phyloP scores from a whole-genome alignment of 2,329 filamentous ascomycete genomes.

The Xylariaceae sp. region DNA sequence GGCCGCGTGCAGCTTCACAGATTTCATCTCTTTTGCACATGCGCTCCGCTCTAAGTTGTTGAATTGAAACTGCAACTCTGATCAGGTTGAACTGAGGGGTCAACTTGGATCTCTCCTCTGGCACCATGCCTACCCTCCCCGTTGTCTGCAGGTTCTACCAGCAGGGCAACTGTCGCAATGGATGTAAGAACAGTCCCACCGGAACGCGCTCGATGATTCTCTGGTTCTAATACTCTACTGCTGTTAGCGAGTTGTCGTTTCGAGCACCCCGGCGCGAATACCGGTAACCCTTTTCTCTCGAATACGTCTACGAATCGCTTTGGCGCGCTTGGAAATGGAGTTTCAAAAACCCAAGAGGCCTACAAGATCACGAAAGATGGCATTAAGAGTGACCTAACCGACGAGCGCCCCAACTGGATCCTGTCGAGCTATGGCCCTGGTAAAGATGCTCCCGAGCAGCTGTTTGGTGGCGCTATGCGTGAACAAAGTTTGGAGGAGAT shows the following conservation, averaged over 20 bases:
- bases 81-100: no score
- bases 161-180: slow-evolving; percentile 62
- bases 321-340: slow-evolving; percentile 16
- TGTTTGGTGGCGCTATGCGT: slow-evolving; percentile 73
- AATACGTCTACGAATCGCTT: slow-evolving; percentile 33
- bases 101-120: no score
- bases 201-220: not conserved
- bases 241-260: slow-evolving; percentile 48
- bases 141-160: slow-evolving; percentile 66
- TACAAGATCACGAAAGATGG: slow-evolving; percentile 54
- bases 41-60: no score
- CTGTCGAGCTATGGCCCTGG: slow-evolving; percentile 83
- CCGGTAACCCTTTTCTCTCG: slow-evolving; percentile 28
- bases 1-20: no score
- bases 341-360: slow-evolving; percentile 15
- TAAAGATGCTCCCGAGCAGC: slow-evolving; percentile 69
- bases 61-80: no score
- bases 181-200: slow-evolving; percentile 42
- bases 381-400: slow-evolving; percentile 64
- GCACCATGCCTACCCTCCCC: no score
- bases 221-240: slow-evolving; percentile 10
- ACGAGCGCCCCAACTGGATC: slow-evolving; percentile 76
- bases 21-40: no score
- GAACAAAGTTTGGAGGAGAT: slow-evolving; percentile 91
- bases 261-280: slow-evolving; percentile 46